Evolutionary conservation across 371 early-diverging fungal genomes (phyloP).

Genomic region (Actinomortierella wolfii): DNA sequence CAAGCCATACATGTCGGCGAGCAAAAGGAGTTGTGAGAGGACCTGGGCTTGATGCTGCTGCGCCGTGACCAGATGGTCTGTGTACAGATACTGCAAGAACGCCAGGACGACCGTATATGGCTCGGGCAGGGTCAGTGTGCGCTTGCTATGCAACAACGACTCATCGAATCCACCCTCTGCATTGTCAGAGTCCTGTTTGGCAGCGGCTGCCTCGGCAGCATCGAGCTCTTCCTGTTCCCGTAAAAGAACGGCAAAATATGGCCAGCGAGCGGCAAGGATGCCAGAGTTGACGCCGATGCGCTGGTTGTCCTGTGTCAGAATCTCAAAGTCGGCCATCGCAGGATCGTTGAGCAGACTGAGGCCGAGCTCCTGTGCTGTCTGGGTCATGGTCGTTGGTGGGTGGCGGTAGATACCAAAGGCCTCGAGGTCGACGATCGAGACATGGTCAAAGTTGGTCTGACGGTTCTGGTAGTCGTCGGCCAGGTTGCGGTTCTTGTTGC

Average conservation of each 20-base stretch:
- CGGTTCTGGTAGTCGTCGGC: conserved; percentile 79
- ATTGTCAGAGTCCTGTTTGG: conserved; percentile 6
- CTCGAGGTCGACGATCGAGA: conserved; percentile 72
- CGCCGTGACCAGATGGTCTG: conserved; percentile 73
- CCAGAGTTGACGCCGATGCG: conserved; percentile 71
- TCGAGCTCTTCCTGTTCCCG: conserved; percentile 36
- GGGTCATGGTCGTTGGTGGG: conserved; percentile 57
- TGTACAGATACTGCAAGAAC: conserved; percentile 76
- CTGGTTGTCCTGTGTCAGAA: conserved; percentile 61
- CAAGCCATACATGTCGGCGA: conserved; percentile 67
- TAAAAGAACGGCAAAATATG: conserved; percentile 59
- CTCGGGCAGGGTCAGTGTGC: conserved; percentile 60
- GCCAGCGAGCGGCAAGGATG: conserved; percentile 71
- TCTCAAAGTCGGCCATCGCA: conserved; percentile 70
- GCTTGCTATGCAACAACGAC: conserved; percentile 45
- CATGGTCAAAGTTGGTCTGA: conserved; percentile 77
- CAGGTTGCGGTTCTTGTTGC: conserved; percentile 70
- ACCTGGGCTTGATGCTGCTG: conserved; percentile 64
- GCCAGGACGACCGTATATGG: conserved; percentile 66
- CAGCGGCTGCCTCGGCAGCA: conserved; percentile 10
- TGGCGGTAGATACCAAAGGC: conserved; percentile 74
- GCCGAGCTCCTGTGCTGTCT: conserved; percentile 68
- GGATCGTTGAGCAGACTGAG: conserved; percentile 69
- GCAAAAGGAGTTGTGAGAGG: conserved; percentile 64
- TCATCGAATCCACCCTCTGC: conserved; percentile 15